These are phyloP conservation scores for Trichoderma arundinaceum DNA, from an alignment of 2,329 filamentous ascomycete genomes.

Conservation along the genomic window DNA sequence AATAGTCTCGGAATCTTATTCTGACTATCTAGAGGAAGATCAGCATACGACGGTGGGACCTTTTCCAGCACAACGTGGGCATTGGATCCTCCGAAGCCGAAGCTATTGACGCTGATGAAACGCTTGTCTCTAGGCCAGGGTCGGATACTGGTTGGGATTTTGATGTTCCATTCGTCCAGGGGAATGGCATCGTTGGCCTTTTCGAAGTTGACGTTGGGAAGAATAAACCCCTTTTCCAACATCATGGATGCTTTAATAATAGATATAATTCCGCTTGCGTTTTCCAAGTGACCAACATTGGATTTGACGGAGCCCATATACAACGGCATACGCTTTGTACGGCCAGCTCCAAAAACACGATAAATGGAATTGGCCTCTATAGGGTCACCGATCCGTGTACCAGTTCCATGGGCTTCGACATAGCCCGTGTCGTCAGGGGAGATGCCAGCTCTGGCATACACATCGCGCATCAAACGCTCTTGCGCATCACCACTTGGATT, in stretches of 20 bases:
- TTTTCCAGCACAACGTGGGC: conserved; percentile 50
- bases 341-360: conserved; percentile 49
- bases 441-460: conserved; percentile 44
- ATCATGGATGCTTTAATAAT: conserved; percentile 59
- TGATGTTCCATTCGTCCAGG: conserved; percentile 57
- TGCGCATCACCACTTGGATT: conserved; percentile 60
- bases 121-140: conserved; percentile 57
- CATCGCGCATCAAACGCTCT: conserved; percentile 46
- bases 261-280: conserved; percentile 56
- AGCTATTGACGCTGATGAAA: conserved; percentile 57
- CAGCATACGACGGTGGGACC: conserved; percentile 14
- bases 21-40: conserved; percentile 32
- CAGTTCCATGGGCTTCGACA: conserved; percentile 62
- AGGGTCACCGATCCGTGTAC: conserved; percentile 61
- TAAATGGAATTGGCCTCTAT: conserved; percentile 58
- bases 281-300: conserved; percentile 60
- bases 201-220: conserved; percentile 58
- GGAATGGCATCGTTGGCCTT: conserved; percentile 56
- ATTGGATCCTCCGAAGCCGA: conserved; percentile 55
- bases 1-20: conserved; percentile 47
- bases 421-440: conserved; percentile 42
- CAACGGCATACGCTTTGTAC: conserved; percentile 50
- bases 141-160: conserved; percentile 51
- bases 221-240: conserved; percentile 56
- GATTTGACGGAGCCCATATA: conserved; percentile 58